A percentile compares a stretch with the other conserved stretches of the same genome.
These are phyloP conservation scores for Evernia prunastri DNA, from an alignment of 495 filamentous ascomycete species.

Conservation along the genomic window DNA sequence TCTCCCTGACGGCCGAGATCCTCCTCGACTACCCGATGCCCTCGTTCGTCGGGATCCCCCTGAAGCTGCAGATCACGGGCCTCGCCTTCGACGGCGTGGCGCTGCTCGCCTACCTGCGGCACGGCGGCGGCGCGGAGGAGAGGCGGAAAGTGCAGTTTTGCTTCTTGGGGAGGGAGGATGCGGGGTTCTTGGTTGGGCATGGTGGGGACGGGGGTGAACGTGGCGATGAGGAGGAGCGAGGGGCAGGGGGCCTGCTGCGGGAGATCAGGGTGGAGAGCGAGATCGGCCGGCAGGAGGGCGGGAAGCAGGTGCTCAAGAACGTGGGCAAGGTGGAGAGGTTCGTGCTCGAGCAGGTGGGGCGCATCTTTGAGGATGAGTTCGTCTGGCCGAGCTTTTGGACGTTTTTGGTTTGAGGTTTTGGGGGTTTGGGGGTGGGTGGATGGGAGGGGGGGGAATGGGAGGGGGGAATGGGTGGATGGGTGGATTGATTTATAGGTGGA, in stretches of 20 bases:
- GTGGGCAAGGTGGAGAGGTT: slow-evolving; percentile 98
- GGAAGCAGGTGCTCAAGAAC: slow-evolving; percentile 93
- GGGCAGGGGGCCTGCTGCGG: slow-evolving; percentile 66
- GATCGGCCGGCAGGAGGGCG: slow-evolving; percentile 83
- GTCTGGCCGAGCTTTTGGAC: slow-evolving; percentile 99
- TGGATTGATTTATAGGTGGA: no score
- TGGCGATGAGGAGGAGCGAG: slow-evolving; percentile 10
- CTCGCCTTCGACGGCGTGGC: slow-evolving; percentile 91
- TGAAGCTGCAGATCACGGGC: slow-evolving; percentile 88
- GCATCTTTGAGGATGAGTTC: slow-evolving; percentile 97
- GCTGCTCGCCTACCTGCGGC: slow-evolving; percentile 80
- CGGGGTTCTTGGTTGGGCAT: slow-evolving; percentile 55
- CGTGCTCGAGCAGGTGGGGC: slow-evolving; percentile 88
- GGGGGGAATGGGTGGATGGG: neutral
- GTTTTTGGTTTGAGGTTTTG: slow-evolving; percentile 84
- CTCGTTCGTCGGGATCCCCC: slow-evolving; percentile 86
- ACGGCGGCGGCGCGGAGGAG: slow-evolving; percentile 33
- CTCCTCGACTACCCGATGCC: slow-evolving; percentile 97
- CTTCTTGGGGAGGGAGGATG: slow-evolving; percentile 84
- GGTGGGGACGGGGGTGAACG: slow-evolving; percentile 34
- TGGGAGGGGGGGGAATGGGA: slow-evolving; percentile 18
- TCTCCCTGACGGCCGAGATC: slow-evolving; percentile 88
- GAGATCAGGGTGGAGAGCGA: slow-evolving; percentile 96
- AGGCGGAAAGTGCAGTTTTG: slow-evolving; percentile 62
- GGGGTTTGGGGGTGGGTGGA: no score